Percentiles rank a stretch among this genome's conserved stretches.
Conservation (phyloP, 2,329 filamentous ascomycete genomes). For the Boeremia lycopersici region DNA sequence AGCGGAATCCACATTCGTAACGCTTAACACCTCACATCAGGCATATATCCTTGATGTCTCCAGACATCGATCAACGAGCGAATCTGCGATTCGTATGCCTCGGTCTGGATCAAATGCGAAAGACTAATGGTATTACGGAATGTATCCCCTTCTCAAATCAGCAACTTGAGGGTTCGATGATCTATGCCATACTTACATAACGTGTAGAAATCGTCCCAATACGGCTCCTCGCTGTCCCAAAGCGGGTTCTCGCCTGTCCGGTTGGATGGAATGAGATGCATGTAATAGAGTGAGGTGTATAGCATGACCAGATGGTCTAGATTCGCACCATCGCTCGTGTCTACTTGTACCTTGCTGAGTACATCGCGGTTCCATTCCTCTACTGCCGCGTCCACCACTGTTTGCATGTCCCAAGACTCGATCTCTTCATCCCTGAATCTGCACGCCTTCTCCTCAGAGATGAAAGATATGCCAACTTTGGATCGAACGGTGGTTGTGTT, state of each 20-base stretch:
- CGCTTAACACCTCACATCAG: constrained; percentile 50
- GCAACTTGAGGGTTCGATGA: constrained; percentile 47
- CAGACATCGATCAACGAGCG: constrained; percentile 72
- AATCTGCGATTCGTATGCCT: constrained; percentile 67
- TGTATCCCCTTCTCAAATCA: constrained; percentile 67
- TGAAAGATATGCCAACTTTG: constrained; percentile 57
- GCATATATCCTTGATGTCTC: constrained; percentile 67
- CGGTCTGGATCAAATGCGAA: constrained; percentile 68
- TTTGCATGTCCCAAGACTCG: constrained; percentile 47
- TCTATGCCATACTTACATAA: constrained; percentile 54
- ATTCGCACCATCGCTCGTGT: constrained; percentile 60
- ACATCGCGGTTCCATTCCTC: constrained; percentile 56
- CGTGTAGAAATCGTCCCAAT: constrained; percentile 74
- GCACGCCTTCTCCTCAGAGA: constrained; percentile 56
- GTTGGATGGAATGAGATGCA: constrained; percentile 71
- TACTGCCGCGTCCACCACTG: constrained; percentile 46
- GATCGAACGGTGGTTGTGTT: constrained; percentile 50
- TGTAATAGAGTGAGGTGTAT: constrained; percentile 72
- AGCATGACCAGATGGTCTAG: constrained; percentile 61
- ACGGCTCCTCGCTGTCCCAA: constrained; percentile 69
- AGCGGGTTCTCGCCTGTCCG: constrained; percentile 73
- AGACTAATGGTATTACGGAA: constrained; percentile 64
- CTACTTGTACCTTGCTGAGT: constrained; percentile 63
- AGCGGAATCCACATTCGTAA: background rate
- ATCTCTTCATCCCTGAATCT: constrained; percentile 53